These are phyloP conservation scores for Periconia digitata DNA, from an alignment of 2,329 filamentous ascomycete species.

Conservation along the genomic window DNA sequence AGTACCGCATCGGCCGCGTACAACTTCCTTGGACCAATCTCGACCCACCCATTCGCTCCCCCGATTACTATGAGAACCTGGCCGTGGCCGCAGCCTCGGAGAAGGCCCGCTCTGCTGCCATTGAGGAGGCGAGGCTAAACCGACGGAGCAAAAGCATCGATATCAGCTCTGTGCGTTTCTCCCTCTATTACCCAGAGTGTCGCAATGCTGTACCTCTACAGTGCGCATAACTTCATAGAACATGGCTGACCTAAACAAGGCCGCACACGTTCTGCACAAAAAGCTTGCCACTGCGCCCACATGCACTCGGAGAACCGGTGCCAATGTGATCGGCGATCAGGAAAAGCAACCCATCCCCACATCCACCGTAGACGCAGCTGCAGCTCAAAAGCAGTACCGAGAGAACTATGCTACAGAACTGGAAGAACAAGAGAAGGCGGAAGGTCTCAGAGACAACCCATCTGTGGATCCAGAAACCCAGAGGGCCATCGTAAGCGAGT, in stretches of 20 bases:
- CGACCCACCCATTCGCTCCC: constrained; percentile 60
- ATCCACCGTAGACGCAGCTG: constrained; percentile 4
- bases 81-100: neutral
- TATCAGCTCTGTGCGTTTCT: constrained; percentile 29
- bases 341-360: constrained; percentile 24
- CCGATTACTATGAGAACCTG: constrained; percentile 42
- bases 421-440: constrained; percentile 41
- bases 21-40: constrained; percentile 59
- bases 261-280: constrained; percentile 27
- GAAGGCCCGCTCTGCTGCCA: constrained; percentile 12
- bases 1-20: constrained; percentile 62
- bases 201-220: neutral
- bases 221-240: constrained; percentile 5
- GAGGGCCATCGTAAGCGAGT: constrained; percentile 57
- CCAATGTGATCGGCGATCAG: constrained; percentile 12
- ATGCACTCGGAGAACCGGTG: constrained; percentile 20
- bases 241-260: constrained; percentile 26
- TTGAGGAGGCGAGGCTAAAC: constrained; percentile 10
- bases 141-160: constrained; percentile 26
- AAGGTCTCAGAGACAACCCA: constrained; percentile 46
- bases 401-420: constrained; percentile 36
- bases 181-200: constrained; percentile 4
- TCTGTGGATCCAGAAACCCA: constrained; percentile 59
- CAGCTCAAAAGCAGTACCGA: constrained; percentile 23
- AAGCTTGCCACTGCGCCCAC: constrained; percentile 23